Evolutionary conservation across 805 yeast species (phyloP).

Genomic region (Priceomyces medius): DNA sequence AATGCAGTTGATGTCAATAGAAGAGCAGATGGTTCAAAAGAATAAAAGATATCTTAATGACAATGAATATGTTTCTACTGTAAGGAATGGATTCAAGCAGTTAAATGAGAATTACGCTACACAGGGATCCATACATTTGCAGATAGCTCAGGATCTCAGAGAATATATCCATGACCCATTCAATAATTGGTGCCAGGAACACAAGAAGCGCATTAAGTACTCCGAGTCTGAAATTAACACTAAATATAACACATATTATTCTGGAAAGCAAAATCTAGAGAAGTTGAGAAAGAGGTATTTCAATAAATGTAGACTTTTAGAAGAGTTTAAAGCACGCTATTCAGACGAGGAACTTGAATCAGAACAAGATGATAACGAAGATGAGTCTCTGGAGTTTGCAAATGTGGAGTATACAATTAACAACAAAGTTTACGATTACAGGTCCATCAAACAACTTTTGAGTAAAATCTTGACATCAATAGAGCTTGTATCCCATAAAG

Average conservation of each 20-base stretch:
- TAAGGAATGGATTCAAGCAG: slow-evolving; percentile 62
- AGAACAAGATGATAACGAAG: slow-evolving; percentile 27
- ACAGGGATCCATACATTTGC: slow-evolving; percentile 59
- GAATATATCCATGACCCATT: slow-evolving; percentile 67
- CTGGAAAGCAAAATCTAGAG: slow-evolving; percentile 47
- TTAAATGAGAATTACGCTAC: slow-evolving; percentile 51
- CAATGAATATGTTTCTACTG: slow-evolving; percentile 62
- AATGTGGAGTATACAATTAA: slow-evolving; percentile 29
- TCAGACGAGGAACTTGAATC: slow-evolving; percentile 41
- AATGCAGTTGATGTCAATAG: slow-evolving; percentile 44
- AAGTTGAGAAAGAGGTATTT: slow-evolving; percentile 67
- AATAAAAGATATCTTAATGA: slow-evolving; percentile 36
- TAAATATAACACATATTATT: slow-evolving; percentile 53
- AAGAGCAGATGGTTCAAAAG: slow-evolving; percentile 38
- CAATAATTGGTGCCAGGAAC: slow-evolving; percentile 71
- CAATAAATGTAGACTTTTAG: slow-evolving; percentile 72
- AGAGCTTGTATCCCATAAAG: slow-evolving; percentile 54
- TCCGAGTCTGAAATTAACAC: slow-evolving; percentile 54
- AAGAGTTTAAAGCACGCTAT: slow-evolving; percentile 55
- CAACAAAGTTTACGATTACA: slow-evolving; percentile 26
- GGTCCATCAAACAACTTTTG: slow-evolving; percentile 33
- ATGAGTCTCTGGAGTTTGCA: slow-evolving; percentile 9
- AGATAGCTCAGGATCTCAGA: slow-evolving; percentile 61
- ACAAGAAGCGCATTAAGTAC: slow-evolving; percentile 61
- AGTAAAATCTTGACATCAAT: slow-evolving; percentile 37